Evolutionary conservation across 257 asterid species (phyloP), one percentile per base, ranked within the genome.

Genomic region (Penstemon newberryi): DNA sequence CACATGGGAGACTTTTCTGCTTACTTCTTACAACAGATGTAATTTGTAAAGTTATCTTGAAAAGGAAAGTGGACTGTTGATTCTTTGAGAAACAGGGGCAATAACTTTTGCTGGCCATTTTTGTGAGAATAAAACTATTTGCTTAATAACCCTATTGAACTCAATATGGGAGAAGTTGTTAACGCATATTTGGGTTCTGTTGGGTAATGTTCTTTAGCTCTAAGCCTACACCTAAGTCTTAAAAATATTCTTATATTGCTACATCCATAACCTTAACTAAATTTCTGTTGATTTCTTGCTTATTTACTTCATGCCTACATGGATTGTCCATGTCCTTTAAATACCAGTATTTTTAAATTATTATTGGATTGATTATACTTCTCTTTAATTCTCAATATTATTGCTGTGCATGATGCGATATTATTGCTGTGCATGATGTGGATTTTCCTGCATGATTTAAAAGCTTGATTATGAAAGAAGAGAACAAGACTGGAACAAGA

Each of bases 381-480:
- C 67, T 39, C 12, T 73, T 58, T 49, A 5, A 43, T 56, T 57
- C 37, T 63, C 33, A 2, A 25, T 63, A 43, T 43, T 52, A 36
- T 55, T 43, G 37, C 43, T 70, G 61, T 56, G 56, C 49, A 8
- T 78, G 71, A 45, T 63, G 63, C 63, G 15, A 25, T 67, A 43
- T 49, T 52, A 36, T 55, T 43, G 19, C 43, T 70, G 61, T 56
- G 56, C 49, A 8, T 78, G 69, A 45, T 63, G 63, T 66, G 15
- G 64, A 15, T 60, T 72, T 62, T 63, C 64, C 44, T 36, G 63
- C 72, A 75, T 76, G 71, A 56, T 72, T 10, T 70, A 45, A 59
- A 49, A 85, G 91, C 81, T 85, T 75, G 91, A 83, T 66, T 85
- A 83, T 69, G 85, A 85, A 81, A 85, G 77, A 75, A 70, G 78